Evolutionary conservation across 225 moss, liverwort and hornwort genomes (phyloP).

Genomic region (Climacium dendroides): DNA sequence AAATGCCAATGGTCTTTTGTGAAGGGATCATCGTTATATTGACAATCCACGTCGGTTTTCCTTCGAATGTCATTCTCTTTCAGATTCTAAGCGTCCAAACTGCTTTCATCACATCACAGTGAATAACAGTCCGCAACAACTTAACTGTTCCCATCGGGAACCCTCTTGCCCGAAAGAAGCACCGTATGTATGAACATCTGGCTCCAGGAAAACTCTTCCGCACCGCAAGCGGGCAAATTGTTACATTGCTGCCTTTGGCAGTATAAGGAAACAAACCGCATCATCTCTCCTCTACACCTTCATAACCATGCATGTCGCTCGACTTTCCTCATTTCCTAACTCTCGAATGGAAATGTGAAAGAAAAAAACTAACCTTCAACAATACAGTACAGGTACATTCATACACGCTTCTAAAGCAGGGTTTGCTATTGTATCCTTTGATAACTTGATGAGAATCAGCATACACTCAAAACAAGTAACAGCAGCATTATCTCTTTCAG

Average conservation of each 20-base stretch:
- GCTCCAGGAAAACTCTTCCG: neutral
- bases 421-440: neutral
- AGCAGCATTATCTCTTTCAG: neutral
- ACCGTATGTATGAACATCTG: neutral
- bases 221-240: neutral
- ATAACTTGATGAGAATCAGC: neutral
- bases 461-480: neutral
- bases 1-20: neutral
- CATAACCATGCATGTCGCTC: neutral
- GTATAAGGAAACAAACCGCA: neutral
- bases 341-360: neutral
- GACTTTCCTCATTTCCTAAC: neutral
- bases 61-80: neutral
- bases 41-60: too few relatives aligned
- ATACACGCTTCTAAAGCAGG: neutral
- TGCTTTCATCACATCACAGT: neutral
- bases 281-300: constrained; percentile 6
- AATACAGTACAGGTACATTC: constrained; percentile 16
- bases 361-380: neutral
- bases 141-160: neutral
- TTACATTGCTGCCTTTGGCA: neutral
- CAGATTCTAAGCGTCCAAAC: neutral
- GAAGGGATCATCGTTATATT: neutral
- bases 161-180: neutral
- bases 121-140: neutral